Evolutionary conservation across 768 basidiomycete genomes (phyloP).

Genomic region (Kwoniella botswanensis): DNA sequence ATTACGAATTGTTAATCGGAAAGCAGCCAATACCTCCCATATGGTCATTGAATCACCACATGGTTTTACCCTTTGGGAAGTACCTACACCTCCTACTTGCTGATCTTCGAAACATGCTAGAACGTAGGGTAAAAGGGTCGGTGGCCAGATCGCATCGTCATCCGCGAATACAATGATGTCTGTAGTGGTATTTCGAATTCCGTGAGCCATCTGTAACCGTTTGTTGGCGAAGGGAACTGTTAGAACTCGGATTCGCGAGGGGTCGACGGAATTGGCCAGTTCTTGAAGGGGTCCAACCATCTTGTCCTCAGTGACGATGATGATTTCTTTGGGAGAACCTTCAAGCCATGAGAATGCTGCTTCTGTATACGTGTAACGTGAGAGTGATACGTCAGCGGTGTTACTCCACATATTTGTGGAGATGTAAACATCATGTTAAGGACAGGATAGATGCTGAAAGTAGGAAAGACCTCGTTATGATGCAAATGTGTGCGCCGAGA

Average conservation of each 20-base stretch:
- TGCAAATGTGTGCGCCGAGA: no score
- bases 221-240: constrained; percentile 94
- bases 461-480: no score
- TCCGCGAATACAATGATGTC: constrained; percentile 95
- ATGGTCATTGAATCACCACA: constrained; percentile 80
- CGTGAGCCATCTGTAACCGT: constrained; percentile 90
- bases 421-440: not conserved
- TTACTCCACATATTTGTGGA: not conserved
- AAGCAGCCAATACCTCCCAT: constrained; percentile 94
- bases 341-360: constrained; percentile 90
- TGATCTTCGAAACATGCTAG: constrained; percentile 95
- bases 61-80: constrained; percentile 84
- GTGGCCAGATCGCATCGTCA: constrained; percentile 95
- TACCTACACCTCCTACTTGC: constrained; percentile 88
- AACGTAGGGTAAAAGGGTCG: constrained; percentile 83
- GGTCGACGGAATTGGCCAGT: constrained; percentile 85
- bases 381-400: constrained; percentile 14
- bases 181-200: constrained; percentile 85
- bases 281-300: constrained; percentile 88
- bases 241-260: constrained; percentile 75
- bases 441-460: no score
- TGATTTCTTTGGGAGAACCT: constrained; percentile 83
- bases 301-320: constrained; percentile 81
- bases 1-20: constrained; percentile 89
- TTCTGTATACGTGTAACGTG: constrained; percentile 59